A percentile compares a stretch with the other conserved stretches of the same genome.
Evolutionary conservation across 345 rosid genomes (phyloP).

Genomic region (Pistacia atlantica): DNA sequence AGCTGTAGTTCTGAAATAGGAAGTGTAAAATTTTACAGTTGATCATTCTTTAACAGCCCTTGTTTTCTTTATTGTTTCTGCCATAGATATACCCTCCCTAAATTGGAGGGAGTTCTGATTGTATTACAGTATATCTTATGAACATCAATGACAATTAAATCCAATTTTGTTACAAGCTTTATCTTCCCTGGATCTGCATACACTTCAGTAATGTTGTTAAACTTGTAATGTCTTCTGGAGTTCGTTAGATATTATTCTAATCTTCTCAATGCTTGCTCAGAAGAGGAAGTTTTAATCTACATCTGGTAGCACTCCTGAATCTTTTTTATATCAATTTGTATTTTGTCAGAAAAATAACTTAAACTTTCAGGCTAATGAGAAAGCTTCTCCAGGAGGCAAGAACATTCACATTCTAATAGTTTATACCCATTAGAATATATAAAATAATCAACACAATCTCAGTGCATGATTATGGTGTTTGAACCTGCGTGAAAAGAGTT

Average conservation of each 20-base stretch:
- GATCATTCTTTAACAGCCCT: not conserved
- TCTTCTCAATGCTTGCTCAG: not conserved
- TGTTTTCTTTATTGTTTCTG: not conserved
- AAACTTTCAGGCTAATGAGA: not conserved
- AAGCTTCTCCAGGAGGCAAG: not conserved
- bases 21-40: not conserved
- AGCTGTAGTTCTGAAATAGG: not conserved
- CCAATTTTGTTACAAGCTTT: not conserved
- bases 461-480: not conserved
- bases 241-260: not conserved
- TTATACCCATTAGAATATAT: not conserved
- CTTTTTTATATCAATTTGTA: too few species aligned
- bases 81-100: not conserved
- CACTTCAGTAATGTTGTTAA: not conserved
- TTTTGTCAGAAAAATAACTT: not conserved
- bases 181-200: not conserved
- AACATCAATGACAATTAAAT: not conserved
- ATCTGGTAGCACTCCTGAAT: too few species aligned
- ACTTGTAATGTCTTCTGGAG: not conserved
- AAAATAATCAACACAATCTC: not conserved
- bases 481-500: not conserved
- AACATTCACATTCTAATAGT: not conserved
- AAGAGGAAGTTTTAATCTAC: too few species aligned
- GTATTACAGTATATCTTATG: not conserved
- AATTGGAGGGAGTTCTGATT: conserved; percentile 3